Percentiles rank a stretch among this genome's conserved stretches.
These are phyloP conservation scores for Arthroderma sp. DNA, from an alignment of 2,329 filamentous ascomycete species.

Conservation along the genomic window DNA sequence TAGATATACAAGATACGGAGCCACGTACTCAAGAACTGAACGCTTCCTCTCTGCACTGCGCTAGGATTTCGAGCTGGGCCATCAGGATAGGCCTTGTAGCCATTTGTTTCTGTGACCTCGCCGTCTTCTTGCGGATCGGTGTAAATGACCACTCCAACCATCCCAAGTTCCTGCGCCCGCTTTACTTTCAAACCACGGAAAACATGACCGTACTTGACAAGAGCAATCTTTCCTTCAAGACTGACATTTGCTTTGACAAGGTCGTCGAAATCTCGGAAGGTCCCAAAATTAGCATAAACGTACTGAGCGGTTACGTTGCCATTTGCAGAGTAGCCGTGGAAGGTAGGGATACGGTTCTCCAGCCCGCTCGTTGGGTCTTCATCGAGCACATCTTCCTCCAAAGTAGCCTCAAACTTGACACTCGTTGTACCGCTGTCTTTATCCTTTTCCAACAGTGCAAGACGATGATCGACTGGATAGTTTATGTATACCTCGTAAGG, in stretches of 20 bases:
- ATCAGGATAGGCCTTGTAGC: slow-evolving; percentile 64
- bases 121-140: slow-evolving; percentile 84
- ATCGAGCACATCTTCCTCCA: slow-evolving; percentile 72
- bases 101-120: slow-evolving; percentile 65
- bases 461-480: slow-evolving; percentile 57
- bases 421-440: slow-evolving; percentile 27
- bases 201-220: slow-evolving; percentile 72
- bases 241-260: slow-evolving; percentile 60
- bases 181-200: slow-evolving; percentile 90
- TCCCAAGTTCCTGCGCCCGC: slow-evolving; percentile 78
- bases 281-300: slow-evolving; percentile 86
- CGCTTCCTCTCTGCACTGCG: slow-evolving; percentile 79
- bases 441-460: slow-evolving; percentile 49
- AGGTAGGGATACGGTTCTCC: slow-evolving; percentile 64
- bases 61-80: slow-evolving; percentile 79
- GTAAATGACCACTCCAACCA: slow-evolving; percentile 75
- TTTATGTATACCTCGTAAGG: slow-evolving; percentile 68
- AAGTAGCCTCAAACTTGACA: slow-evolving; percentile 61
- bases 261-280: slow-evolving; percentile 73
- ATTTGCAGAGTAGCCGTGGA: slow-evolving; percentile 86
- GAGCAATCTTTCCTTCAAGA: slow-evolving; percentile 71
- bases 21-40: slow-evolving; percentile 63
- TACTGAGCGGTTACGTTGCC: slow-evolving; percentile 82
- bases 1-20: not conserved
- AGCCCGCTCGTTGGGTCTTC: slow-evolving; percentile 69